These are phyloP conservation scores for Theobroma grandiflorum DNA, from an alignment of 441 rosid species.

Conservation along the genomic window DNA sequence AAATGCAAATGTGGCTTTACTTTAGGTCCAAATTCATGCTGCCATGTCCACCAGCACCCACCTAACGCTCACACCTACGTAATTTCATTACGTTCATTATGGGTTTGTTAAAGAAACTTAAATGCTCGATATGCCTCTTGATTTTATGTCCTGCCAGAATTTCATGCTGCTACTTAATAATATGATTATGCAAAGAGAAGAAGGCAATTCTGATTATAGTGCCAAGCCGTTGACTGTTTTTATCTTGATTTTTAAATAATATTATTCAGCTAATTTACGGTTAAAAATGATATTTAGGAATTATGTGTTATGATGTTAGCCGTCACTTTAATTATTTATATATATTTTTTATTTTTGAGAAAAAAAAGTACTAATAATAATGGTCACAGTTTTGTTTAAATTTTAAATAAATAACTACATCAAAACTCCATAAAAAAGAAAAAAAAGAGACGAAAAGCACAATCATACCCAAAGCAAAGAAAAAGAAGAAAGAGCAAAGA, in stretches of 20 bases:
- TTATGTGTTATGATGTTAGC: too few relatives aligned
- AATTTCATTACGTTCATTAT: background rate
- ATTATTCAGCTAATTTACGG: background rate
- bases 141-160: slow-evolving; percentile 17
- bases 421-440: background rate
- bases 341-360: too few relatives aligned
- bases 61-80: slow-evolving; percentile 12
- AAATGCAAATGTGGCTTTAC: background rate
- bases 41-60: slow-evolving; percentile 23
- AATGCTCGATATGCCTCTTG: background rate
- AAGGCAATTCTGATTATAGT: background rate
- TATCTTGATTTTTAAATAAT: background rate
- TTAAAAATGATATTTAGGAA: too few relatives aligned
- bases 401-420: too few relatives aligned
- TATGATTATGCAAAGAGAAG: background rate
- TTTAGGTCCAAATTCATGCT: slow-evolving; percentile 15
- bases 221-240: background rate
- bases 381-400: background rate
- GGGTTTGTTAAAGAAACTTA: background rate
- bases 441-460: too few relatives aligned
- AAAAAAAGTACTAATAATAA: too few relatives aligned
- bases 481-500: background rate
- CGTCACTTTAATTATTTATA: too few relatives aligned
- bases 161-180: background rate
- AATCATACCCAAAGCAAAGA: too few relatives aligned